phyloP scores from a whole-genome alignment of 2,329 filamentous ascomycete genomes.

The Paraphaeosphaeria sporulosa region DNA sequence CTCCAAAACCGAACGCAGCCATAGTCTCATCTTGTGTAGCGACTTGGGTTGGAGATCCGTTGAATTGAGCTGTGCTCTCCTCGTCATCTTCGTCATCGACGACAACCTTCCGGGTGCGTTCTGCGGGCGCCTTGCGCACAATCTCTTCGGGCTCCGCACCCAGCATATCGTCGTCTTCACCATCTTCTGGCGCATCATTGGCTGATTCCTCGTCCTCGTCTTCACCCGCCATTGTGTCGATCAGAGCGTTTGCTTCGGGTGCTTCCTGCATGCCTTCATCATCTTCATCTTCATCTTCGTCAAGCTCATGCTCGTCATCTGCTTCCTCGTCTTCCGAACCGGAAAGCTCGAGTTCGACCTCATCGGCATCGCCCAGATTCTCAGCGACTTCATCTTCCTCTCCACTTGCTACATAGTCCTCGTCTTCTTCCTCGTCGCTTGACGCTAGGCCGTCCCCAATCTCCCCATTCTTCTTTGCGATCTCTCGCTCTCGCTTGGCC shows the following conservation, averaged over 20 bases:
- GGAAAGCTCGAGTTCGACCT: constrained; percentile 52
- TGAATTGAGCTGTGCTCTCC: constrained; percentile 20
- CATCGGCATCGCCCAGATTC: constrained; percentile 50
- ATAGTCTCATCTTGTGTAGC: constrained; percentile 40
- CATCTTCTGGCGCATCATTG: constrained; percentile 10
- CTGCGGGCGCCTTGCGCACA: constrained; percentile 53
- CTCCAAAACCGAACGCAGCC: constrained; percentile 51
- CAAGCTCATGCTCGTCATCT: constrained; percentile 41
- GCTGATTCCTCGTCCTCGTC: constrained; percentile 35
- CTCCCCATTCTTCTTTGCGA: constrained; percentile 68
- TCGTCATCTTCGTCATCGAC: constrained; percentile 65
- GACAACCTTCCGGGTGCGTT: constrained; percentile 60
- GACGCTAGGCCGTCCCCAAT: constrained; percentile 54
- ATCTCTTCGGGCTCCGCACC: constrained; percentile 57
- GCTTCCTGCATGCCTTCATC: constrained; percentile 41
- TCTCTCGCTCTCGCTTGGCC: constrained; percentile 76
- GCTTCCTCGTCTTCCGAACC: constrained; percentile 53
- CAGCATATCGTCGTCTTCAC: constrained; percentile 53
- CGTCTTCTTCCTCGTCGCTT: constrained; percentile 65
- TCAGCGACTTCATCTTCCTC: constrained; percentile 56
- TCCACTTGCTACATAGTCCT: constrained; percentile 56
- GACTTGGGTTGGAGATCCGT: constrained; percentile 31
- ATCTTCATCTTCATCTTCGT: constrained; percentile 44
- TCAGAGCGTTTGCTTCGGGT: constrained; percentile 31
- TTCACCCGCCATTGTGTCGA: constrained; percentile 54